These are phyloP conservation scores for Irpex rosettiformis DNA, from an alignment of 1,284 basidiomycete genomes.

Conservation along the genomic window DNA sequence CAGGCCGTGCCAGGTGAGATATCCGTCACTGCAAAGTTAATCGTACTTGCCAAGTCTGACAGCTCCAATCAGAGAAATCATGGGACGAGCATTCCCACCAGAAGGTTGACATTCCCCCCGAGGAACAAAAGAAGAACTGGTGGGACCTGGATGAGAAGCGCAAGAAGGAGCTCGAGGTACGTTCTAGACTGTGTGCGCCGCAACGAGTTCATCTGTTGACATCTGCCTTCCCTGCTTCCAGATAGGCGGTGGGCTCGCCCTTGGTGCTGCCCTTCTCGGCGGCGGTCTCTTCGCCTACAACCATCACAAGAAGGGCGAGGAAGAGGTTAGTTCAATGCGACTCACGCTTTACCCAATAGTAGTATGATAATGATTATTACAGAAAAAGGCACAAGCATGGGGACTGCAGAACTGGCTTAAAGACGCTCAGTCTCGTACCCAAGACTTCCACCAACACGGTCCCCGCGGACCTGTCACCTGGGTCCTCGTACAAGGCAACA, in stretches of 20 bases:
- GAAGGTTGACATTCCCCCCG: constrained; percentile 35
- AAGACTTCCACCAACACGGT: constrained; percentile 44
- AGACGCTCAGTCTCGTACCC: constrained; percentile 52
- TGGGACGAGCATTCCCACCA: constrained; percentile 30
- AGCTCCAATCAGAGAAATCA: constrained; percentile 11
- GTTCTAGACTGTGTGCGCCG: constrained; percentile 11
- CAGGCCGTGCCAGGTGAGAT: constrained; percentile 17
- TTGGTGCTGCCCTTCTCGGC: constrained; percentile 47
- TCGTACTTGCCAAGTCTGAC: neutral
- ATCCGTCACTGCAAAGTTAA: neutral
- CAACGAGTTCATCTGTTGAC: neutral
- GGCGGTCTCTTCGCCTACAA: constrained; percentile 53
- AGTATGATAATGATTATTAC: neutral
- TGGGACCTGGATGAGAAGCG: constrained; percentile 47
- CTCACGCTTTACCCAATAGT: neutral
- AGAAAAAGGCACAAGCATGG: constrained; percentile 54
- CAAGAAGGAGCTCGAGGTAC: constrained; percentile 59
- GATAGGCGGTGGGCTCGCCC: constrained; percentile 63
- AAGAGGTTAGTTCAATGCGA: constrained; percentile 42
- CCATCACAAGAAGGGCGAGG: constrained; percentile 51
- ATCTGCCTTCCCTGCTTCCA: constrained; percentile 23
- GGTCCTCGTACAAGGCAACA: constrained; percentile 54
- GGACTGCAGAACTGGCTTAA: constrained; percentile 51
- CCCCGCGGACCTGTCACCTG: constrained; percentile 50
- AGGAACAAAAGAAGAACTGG: constrained; percentile 57